Base-by-base conservation (phyloP, 2,329 filamentous ascomycete species). In the Colletotrichum filicis region DNA sequence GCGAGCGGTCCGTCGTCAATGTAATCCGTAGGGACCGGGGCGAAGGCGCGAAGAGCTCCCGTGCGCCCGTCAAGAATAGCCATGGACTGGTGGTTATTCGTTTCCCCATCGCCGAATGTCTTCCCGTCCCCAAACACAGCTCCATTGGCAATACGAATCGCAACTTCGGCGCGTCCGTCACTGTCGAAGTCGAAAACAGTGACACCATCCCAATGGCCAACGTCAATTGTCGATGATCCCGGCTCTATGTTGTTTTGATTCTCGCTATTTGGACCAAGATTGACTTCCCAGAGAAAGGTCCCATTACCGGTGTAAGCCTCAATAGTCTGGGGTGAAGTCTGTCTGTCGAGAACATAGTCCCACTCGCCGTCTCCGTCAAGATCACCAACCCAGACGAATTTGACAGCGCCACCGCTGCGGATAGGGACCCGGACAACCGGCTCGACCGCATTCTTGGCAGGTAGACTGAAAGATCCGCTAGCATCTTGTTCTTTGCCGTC, bases 121-220 rank as follows among this genome's bases (percentile, higher is more conserved):
- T 71, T 56, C 2, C 76, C 75, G 26, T 78, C 68, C 6, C 75
- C 75, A 26, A 77, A 77, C 8, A 26, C 66, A 2, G 77, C 75
- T 6, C 76, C 75, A 49, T 78, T 78, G 11, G 75, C 74, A n/a
- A 77, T 76, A 16, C 76, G 74, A 7, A 78, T 56, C 1, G 76
- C 76, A 9, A 78, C 76, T 26, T 78, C 76, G 19, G 77, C 75
- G 1, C 56, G 58, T 3, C 76, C 75, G 8, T 78, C 75, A 11
- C 73, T 77, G 59, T 78, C 74, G 58, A 78, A 76, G 53, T 78
- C 76, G 16, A 75, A 78, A 4, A 78, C 76, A 12, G 76, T 78
- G 7, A 74, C 75, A 1, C 76, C 75, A 22, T 78, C 76, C 75
- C 75, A 77, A 57, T 78, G 74, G 0, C 76, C 76, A 1, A 78